Evolutionary conservation across 768 basidiomycete species (phyloP).

Genomic region (Leucocoprinus leucothites): DNA sequence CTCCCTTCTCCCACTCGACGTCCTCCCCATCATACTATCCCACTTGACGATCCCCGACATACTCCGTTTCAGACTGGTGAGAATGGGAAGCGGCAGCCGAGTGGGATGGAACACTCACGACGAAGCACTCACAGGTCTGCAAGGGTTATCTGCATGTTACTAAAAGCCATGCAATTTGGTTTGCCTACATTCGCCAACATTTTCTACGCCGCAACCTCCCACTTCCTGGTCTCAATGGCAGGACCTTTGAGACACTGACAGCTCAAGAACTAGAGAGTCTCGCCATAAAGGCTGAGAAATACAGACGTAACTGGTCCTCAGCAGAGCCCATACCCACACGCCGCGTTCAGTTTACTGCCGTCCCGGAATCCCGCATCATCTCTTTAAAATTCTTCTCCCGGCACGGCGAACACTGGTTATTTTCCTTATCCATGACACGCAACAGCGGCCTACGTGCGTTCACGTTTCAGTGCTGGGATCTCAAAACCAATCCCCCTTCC

Average conservation of each 20-base stretch:
- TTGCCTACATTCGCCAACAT: conserved; percentile 36
- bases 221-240: conserved; percentile 34
- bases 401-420: conserved; percentile 37
- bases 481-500: conserved; percentile 26
- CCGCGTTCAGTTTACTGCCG: conserved; percentile 5
- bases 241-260: conserved; percentile 31
- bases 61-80: conserved; percentile 44
- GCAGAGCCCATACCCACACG: conserved; percentile 29
- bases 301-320: conserved; percentile 50
- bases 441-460: conserved; percentile 24
- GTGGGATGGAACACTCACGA: not conserved
- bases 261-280: conserved; percentile 42
- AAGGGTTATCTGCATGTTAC: conserved; percentile 39
- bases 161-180: conserved; percentile 49
- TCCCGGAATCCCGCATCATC: conserved; percentile 32
- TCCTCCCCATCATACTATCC: conserved; percentile 41
- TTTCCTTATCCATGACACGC: conserved; percentile 35
- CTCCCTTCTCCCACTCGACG: conserved; percentile 41
- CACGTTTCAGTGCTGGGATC: conserved; percentile 58
- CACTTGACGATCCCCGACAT: conserved; percentile 40
- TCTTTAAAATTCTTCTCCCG: conserved; percentile 47
- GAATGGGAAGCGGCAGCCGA: conserved; percentile 11
- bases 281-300: conserved; percentile 34
- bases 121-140: conserved; percentile 38
- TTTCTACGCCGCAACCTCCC: conserved; percentile 44